phyloP scores from a whole-genome alignment of 2,329 filamentous ascomycete species.

The Drechmeria coniospora region DNA sequence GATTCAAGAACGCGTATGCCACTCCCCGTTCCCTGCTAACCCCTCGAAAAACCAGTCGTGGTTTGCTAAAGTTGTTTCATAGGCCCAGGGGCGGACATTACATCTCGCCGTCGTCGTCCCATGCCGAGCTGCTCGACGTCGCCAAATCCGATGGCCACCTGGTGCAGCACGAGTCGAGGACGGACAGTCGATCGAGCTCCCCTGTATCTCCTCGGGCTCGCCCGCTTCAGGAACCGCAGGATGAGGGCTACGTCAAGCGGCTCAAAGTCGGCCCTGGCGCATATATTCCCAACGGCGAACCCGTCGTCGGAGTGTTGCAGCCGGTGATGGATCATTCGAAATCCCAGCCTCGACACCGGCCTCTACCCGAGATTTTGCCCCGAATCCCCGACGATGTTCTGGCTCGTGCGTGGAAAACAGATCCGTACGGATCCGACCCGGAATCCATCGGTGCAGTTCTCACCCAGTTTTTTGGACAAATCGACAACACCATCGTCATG shows the following conservation, averaged over 20 bases:
- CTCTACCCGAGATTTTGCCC: conserved; percentile 22
- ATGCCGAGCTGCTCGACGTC: conserved; percentile 32
- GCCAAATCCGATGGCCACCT: conserved; percentile 18
- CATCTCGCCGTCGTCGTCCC: conserved; percentile 36
- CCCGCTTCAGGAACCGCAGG: conserved; percentile 17
- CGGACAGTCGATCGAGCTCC: conserved; percentile 28
- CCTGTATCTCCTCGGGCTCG: conserved; percentile 31
- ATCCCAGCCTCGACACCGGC: conserved; percentile 20
- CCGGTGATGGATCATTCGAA: conserved; percentile 23
- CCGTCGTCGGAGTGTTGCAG: conserved; percentile 13
- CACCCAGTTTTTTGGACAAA: conserved; percentile 26
- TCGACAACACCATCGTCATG: conserved; percentile 25
- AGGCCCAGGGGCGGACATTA: conserved; percentile 45
- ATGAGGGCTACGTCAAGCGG: conserved; percentile 29
- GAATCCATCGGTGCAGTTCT: conserved; percentile 22
- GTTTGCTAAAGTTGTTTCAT: too few species aligned
- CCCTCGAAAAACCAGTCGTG: too few species aligned
- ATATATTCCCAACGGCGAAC: conserved; percentile 22
- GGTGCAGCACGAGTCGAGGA: conserved; percentile 20
- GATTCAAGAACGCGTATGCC: conserved; percentile 72
- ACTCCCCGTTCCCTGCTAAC: too few species aligned
- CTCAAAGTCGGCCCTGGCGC: conserved; percentile 31
- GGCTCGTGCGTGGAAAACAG: conserved; percentile 32
- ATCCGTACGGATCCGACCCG: conserved; percentile 30
- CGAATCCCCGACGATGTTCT: conserved; percentile 34